Conservation (phyloP, 768 basidiomycete species). For the Termitomyces sp. region DNA sequence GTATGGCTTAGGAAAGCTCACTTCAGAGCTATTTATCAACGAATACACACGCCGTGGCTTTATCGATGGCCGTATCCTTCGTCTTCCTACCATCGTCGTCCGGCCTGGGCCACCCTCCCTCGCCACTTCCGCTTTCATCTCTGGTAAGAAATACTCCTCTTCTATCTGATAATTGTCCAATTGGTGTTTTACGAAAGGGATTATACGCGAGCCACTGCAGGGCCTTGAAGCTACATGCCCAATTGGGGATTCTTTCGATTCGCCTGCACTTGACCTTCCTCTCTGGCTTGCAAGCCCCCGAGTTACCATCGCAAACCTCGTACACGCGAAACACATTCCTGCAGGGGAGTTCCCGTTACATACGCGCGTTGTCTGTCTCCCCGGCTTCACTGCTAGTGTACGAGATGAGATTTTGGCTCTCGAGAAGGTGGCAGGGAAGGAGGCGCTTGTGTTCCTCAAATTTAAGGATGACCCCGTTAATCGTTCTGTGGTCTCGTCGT, state of each 20-base stretch:
- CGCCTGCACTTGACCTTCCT: slow-evolving; percentile 42
- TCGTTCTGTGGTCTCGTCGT: slow-evolving; percentile 42
- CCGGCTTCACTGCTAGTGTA: slow-evolving; percentile 56
- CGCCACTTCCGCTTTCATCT: slow-evolving; percentile 56
- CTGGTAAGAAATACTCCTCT: slow-evolving; percentile 29
- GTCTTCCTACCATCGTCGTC: slow-evolving; percentile 58
- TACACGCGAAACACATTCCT: slow-evolving; percentile 44
- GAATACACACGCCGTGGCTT: slow-evolving; percentile 58
- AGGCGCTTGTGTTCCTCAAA: slow-evolving; percentile 41
- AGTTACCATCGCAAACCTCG: slow-evolving; percentile 51
- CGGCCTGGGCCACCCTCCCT: slow-evolving; percentile 51
- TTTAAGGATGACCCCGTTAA: slow-evolving; percentile 43
- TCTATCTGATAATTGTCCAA: not conserved
- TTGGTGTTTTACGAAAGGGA: slow-evolving; percentile 21
- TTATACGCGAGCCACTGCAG: slow-evolving; percentile 57
- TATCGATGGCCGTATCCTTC: slow-evolving; percentile 56
- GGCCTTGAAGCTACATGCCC: slow-evolving; percentile 48
- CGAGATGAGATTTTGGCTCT: slow-evolving; percentile 53
- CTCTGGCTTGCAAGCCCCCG: slow-evolving; percentile 50
- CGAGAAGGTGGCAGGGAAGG: slow-evolving; percentile 45
- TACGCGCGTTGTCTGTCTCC: slow-evolving; percentile 53
- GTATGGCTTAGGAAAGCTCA: slow-evolving; percentile 56
- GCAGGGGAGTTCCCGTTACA: slow-evolving; percentile 36
- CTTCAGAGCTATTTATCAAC: slow-evolving; percentile 53
- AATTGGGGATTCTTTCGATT: slow-evolving; percentile 41